A percentile compares a stretch with the other conserved stretches of the same genome.
phyloP scores from a whole-genome alignment of 2,329 filamentous ascomycete species.

The Leptographium radiaticola region DNA sequence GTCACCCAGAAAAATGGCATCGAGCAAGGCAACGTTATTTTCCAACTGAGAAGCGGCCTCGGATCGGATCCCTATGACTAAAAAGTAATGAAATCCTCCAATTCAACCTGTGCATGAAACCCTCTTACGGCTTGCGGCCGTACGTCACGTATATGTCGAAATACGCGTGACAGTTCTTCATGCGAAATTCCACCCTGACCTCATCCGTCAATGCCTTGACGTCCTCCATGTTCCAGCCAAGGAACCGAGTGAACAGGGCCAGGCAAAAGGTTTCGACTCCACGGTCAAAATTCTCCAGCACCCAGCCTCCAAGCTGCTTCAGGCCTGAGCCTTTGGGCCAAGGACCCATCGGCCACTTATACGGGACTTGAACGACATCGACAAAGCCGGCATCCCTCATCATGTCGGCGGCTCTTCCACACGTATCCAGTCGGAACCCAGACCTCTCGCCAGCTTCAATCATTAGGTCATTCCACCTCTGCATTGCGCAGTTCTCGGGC shows the following conservation, averaged over 20 bases:
- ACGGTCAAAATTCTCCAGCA: slow-evolving; percentile 17
- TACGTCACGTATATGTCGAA: slow-evolving; percentile 17
- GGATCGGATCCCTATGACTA: no score
- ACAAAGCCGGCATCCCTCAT: slow-evolving; percentile 21
- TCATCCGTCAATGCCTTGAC: slow-evolving; percentile 14
- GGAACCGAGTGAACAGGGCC: slow-evolving; percentile 22
- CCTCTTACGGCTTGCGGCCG: slow-evolving; percentile 14
- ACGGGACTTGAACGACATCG: slow-evolving; percentile 17
- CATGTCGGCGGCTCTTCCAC: slow-evolving; percentile 16
- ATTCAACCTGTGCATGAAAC: not conserved
- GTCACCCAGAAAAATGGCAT: no score
- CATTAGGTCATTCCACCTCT: slow-evolving; percentile 18
- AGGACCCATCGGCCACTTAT: slow-evolving; percentile 24
- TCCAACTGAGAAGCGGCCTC: no score
- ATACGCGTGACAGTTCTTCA: slow-evolving; percentile 17
- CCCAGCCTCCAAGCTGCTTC: slow-evolving; percentile 23
- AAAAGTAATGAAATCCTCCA: not conserved
- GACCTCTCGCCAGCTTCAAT: slow-evolving; percentile 16
- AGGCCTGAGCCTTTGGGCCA: slow-evolving; percentile 22
- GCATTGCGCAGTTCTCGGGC: slow-evolving; percentile 12
- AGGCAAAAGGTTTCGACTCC: slow-evolving; percentile 23
- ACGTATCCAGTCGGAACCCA: slow-evolving; percentile 16
- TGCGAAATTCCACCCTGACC: slow-evolving; percentile 16
- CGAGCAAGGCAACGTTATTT: no score
- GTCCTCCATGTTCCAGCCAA: slow-evolving; percentile 22